Evolutionary conservation across 2,329 filamentous ascomycete genomes (phyloP), one percentile per base, ranked within the genome.

Genomic region (Aspergillus viridinutans): DNA sequence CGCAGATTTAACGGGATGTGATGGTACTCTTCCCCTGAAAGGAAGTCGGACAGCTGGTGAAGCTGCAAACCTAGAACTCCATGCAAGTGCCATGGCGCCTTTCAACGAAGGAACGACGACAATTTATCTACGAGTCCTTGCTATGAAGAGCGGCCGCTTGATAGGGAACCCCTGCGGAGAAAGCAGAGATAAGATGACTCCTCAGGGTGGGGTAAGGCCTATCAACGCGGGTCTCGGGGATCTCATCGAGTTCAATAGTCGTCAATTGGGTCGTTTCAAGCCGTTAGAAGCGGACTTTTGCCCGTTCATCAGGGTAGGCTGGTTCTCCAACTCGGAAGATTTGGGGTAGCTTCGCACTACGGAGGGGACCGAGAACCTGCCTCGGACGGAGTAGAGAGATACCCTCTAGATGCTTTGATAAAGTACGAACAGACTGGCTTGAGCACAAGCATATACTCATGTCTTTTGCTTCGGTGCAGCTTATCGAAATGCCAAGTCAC

Each of bases 281-380:
- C 6, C 26, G 28, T 51, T 38, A 21, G 54, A 17, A n/a, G 32
- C 14, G 42, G 49, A 53, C 26, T 48, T 29, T 47, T 40, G 43
- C n/a, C 32, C 43, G 38, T 23, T 25, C 6, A 40, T 35, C 43
- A 26, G 10, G 48, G 8, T 26, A 35, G 21, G 52, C 35, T 49
- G 29, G 25, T 49, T 51, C 56, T 57, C 54, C 57, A 59, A 59
- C n/a, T 48, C 23, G 12, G 54, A 17, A 49, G 49, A 47, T 25
- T 58, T 49, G 56, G 52, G 21, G 56, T 57, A 57, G 23, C n/a
- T 49, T 12, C 8, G 6, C 23, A 26, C 14, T 26, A 26, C 1
- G 12, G 17, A 49, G 17, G 28, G 12, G 14, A 7, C 5, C 6
- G 14, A 6, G 14, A 17, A 17, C 14, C 14, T 38, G 32, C 14